phyloP scores from a whole-genome alignment of 2,329 filamentous ascomycete species.

The Alternaria panax region DNA sequence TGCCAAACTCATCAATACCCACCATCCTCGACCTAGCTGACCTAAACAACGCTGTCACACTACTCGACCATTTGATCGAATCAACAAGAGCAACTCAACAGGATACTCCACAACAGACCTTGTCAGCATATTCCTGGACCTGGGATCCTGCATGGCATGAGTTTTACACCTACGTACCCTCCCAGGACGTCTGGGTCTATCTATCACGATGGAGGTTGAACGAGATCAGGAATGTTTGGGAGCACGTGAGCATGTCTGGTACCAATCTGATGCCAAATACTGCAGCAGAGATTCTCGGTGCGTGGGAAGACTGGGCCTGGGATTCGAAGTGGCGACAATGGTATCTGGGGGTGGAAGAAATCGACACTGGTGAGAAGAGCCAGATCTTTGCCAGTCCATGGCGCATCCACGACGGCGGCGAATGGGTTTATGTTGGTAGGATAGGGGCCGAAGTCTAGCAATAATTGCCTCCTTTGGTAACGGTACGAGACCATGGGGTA shows the following conservation, averaged over 20 bases:
- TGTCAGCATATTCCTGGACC: slow-evolving; percentile 16
- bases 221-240: slow-evolving; percentile 18
- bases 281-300: slow-evolving; percentile 18
- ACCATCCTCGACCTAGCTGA: slow-evolving; percentile 21
- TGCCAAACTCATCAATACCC: not conserved
- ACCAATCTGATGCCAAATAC: slow-evolving; percentile 11
- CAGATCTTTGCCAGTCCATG: slow-evolving; percentile 23
- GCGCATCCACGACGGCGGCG: slow-evolving; percentile 13
- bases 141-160: slow-evolving; percentile 27
- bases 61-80: slow-evolving; percentile 16
- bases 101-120: slow-evolving; percentile 7
- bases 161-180: slow-evolving; percentile 18
- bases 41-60: slow-evolving; percentile 14
- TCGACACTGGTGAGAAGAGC: not conserved
- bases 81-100: not conserved
- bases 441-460: not conserved
- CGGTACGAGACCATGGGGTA: not conserved
- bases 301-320: slow-evolving; percentile 33
- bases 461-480: not conserved
- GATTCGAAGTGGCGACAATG: slow-evolving; percentile 23
- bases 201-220: slow-evolving; percentile 22
- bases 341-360: slow-evolving; percentile 18
- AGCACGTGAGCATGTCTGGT: slow-evolving; percentile 14
- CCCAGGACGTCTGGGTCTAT: slow-evolving; percentile 13
- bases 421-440: slow-evolving; percentile 24